These are phyloP conservation scores for Hansenula sp. DNA, from an alignment of 1,139 yeast genomes.

Conservation along the genomic window DNA sequence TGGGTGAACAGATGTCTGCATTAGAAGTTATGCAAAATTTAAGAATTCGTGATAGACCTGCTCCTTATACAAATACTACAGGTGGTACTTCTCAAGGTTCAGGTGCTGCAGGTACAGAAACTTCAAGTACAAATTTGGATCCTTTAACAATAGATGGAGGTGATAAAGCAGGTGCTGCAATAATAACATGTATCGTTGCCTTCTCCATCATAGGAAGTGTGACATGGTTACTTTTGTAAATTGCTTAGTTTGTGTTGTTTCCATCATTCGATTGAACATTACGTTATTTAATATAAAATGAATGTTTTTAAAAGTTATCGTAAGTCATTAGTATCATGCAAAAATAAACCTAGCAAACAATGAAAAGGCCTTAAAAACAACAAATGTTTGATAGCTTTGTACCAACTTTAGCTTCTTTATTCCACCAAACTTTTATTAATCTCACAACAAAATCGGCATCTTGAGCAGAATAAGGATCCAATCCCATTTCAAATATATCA, in stretches of 20 bases:
- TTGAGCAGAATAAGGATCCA: constrained; percentile 61
- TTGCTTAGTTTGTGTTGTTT: background rate
- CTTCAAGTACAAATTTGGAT: constrained; percentile 29
- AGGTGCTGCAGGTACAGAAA: constrained; percentile 54
- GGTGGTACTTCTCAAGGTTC: constrained; percentile 63
- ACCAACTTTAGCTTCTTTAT: constrained; percentile 33
- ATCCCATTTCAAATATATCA: constrained; percentile 67
- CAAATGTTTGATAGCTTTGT: constrained; percentile 29
- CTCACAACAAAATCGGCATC: constrained; percentile 55
- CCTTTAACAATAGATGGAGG: constrained; percentile 52
- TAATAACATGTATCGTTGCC: constrained; percentile 74
- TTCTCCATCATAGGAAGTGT: constrained; percentile 60
- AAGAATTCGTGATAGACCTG: constrained; percentile 46
- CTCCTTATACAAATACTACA: constrained; percentile 51
- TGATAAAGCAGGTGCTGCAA: constrained; percentile 86
- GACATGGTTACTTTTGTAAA: constrained; percentile 63
- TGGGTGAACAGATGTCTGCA: constrained; percentile 92
- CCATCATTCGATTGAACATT: too few relatives aligned
- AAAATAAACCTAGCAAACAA: too few relatives aligned
- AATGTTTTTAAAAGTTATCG: too few relatives aligned
- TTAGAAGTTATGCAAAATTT: constrained; percentile 71
- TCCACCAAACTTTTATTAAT: constrained; percentile 57
- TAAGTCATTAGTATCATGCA: too few relatives aligned
- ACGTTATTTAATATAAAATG: too few relatives aligned
- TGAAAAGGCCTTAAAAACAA: constrained; percentile 29